phyloP scores from a whole-genome alignment of 2,329 filamentous ascomycete species.

The Herpotrichia juniperi region DNA sequence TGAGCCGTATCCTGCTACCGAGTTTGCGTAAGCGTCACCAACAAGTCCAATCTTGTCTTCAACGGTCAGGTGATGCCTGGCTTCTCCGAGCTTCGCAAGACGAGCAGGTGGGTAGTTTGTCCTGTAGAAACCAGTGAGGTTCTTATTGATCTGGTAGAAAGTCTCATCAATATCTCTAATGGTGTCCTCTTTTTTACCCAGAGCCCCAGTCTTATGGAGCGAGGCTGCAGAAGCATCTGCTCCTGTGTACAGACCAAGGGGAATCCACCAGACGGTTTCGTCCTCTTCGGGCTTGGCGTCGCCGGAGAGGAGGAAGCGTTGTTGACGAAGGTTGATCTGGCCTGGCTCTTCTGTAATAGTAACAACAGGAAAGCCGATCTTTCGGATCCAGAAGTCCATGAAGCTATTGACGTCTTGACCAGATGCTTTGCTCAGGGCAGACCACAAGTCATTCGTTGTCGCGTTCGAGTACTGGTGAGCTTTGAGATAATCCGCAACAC shows the following conservation, averaged over 20 bases:
- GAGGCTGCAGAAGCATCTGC: slow-evolving; percentile 59
- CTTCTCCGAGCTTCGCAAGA: slow-evolving; percentile 77
- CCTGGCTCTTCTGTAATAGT: slow-evolving; percentile 84
- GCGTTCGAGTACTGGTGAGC: slow-evolving; percentile 88
- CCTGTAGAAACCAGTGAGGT: slow-evolving; percentile 88
- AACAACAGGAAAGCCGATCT: slow-evolving; percentile 92
- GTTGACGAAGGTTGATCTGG: slow-evolving; percentile 82
- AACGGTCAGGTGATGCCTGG: slow-evolving; percentile 75
- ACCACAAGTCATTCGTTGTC: slow-evolving; percentile 90
- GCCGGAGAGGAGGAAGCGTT: slow-evolving; percentile 87
- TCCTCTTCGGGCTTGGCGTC: slow-evolving; percentile 93
- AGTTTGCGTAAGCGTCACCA: slow-evolving; percentile 86
- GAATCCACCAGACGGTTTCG: slow-evolving; percentile 93
- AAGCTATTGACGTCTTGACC: slow-evolving; percentile 83
- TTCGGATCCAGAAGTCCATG: slow-evolving; percentile 95
- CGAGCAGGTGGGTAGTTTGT: slow-evolving; percentile 91
- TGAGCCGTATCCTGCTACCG: slow-evolving; percentile 82
- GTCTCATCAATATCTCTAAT: slow-evolving; percentile 74
- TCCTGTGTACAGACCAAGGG: slow-evolving; percentile 82
- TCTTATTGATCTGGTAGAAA: slow-evolving; percentile 94
- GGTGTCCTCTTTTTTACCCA: slow-evolving; percentile 78
- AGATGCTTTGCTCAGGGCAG: slow-evolving; percentile 83
- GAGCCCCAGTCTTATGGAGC: slow-evolving; percentile 67
- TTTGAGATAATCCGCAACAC: slow-evolving; percentile 88
- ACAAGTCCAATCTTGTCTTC: slow-evolving; percentile 94